Evolutionary conservation across 306 rosid genomes (phyloP).

Genomic region (Ceratonia siliqua): DNA sequence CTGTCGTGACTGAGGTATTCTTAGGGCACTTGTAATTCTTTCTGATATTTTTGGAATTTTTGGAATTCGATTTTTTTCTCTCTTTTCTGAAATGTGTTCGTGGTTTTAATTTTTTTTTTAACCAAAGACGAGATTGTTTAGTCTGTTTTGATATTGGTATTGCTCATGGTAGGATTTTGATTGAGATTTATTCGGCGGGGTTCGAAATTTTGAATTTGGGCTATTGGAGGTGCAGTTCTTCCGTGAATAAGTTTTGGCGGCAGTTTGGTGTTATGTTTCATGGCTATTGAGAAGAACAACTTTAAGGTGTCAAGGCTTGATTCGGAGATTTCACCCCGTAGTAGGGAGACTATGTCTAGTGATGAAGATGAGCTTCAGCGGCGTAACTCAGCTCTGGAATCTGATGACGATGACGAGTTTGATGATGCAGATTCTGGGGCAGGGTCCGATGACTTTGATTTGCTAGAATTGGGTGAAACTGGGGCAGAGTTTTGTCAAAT

Average conservation of each 20-base stretch:
- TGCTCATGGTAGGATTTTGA: conserved; percentile 47
- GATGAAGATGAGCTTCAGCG: conserved; percentile 85
- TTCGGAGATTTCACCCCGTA: conserved; percentile 73
- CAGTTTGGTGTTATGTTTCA: conserved; percentile 52
- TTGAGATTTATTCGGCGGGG: conserved; percentile 44
- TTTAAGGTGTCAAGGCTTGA: conserved; percentile 87
- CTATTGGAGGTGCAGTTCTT: conserved; percentile 16
- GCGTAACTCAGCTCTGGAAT: conserved; percentile 66
- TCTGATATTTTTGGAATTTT: not conserved
- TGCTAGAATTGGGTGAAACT: conserved; percentile 92
- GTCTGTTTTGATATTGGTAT: conserved; percentile 17
- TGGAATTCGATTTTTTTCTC: not conserved
- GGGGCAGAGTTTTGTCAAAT: conserved; percentile 95
- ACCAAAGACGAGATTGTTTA: not conserved
- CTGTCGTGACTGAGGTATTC: conserved; percentile 52
- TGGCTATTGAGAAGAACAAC: conserved; percentile 98
- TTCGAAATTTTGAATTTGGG: conserved; percentile 31
- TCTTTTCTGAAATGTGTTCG: not conserved
- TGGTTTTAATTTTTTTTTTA: conserved; percentile 16
- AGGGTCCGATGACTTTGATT: conserved; percentile 97
- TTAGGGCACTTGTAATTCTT: not conserved
- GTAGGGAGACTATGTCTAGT: conserved; percentile 87
- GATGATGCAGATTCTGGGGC: conserved; percentile 99
- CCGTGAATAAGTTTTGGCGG: conserved; percentile 36
- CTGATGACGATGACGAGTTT: conserved; percentile 91